Evolutionary conservation across 2,329 filamentous ascomycete genomes (phyloP).

Genomic region (Aureobasidium sp.): DNA sequence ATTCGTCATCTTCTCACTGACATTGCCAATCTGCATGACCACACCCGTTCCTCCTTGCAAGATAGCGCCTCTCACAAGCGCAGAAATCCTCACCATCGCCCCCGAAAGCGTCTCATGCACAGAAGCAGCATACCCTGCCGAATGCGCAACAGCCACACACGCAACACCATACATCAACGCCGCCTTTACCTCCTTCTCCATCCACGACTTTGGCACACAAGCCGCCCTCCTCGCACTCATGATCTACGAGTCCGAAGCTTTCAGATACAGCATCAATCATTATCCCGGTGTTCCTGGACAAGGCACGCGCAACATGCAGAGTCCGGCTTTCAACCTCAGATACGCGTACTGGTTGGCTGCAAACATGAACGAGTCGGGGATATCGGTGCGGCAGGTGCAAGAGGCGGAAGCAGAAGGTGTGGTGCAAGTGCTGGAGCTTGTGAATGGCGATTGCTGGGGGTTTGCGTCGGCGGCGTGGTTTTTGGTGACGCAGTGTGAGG

Average conservation of each 20-base stretch:
- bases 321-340: conserved; percentile 45
- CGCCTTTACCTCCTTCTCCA: conserved; percentile 51
- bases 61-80: conserved; percentile 24
- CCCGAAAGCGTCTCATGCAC: conserved; percentile 51
- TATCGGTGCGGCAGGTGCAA: conserved; percentile 26
- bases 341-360: conserved; percentile 47
- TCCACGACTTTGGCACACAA: conserved; percentile 52
- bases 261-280: conserved; percentile 65
- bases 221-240: conserved; percentile 66
- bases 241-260: conserved; percentile 62
- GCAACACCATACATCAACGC: conserved; percentile 52
- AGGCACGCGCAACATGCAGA: conserved; percentile 65
- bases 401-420: conserved; percentile 31
- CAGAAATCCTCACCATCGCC: conserved; percentile 49
- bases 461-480: conserved; percentile 59
- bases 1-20: not conserved
- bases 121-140: conserved; percentile 38
- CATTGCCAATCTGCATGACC: not conserved
- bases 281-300: conserved; percentile 58
- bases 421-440: conserved; percentile 43
- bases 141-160: conserved; percentile 60
- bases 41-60: conserved; percentile 5
- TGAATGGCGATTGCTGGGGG: conserved; percentile 44
- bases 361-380: conserved; percentile 21
- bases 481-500: conserved; percentile 47